Evolutionary conservation across 2,329 filamentous ascomycete species (phyloP).

Genomic region (Pseudocercospora eumusae): DNA sequence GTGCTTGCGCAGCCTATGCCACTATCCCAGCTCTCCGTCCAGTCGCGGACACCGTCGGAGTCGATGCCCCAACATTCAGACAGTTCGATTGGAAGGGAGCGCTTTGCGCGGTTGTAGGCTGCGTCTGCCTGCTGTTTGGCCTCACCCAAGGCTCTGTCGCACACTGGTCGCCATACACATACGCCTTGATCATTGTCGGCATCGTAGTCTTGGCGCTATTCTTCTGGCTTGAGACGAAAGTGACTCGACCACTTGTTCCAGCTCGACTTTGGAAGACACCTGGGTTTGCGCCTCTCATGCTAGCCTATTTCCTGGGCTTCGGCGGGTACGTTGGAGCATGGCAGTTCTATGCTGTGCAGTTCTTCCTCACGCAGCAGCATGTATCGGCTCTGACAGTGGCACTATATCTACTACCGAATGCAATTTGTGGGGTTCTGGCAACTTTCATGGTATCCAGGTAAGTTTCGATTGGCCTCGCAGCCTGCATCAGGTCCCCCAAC

Average conservation of each 20-base stretch:
- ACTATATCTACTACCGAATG: conserved; percentile 51
- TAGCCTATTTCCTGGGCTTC: conserved; percentile 49
- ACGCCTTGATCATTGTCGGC: conserved; percentile 40
- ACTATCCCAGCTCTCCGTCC: conserved; percentile 45
- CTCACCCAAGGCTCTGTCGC: conserved; percentile 41
- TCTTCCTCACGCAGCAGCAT: conserved; percentile 44
- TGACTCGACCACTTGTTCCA: conserved; percentile 39
- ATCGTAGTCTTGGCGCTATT: conserved; percentile 37
- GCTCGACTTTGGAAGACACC: conserved; percentile 47
- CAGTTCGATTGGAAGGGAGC: conserved; percentile 40
- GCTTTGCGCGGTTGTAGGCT: conserved; percentile 35
- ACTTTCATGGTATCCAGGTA: conserved; percentile 49
- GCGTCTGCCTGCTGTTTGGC: conserved; percentile 41
- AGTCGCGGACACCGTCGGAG: conserved; percentile 32
- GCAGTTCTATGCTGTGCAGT: conserved; percentile 45
- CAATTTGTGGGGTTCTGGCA: conserved; percentile 48
- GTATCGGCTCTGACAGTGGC: conserved; percentile 46
- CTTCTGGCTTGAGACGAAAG: conserved; percentile 38
- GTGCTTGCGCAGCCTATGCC: conserved; percentile 43
- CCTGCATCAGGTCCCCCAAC: too few relatives aligned
- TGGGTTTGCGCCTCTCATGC: conserved; percentile 48
- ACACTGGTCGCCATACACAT: conserved; percentile 44
- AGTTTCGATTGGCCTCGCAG: too few relatives aligned
- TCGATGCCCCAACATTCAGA: conserved; percentile 27
- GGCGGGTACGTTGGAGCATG: conserved; percentile 36